Evolutionary conservation across 345 rosid species (phyloP).

Genomic region (Geranium brycei): DNA sequence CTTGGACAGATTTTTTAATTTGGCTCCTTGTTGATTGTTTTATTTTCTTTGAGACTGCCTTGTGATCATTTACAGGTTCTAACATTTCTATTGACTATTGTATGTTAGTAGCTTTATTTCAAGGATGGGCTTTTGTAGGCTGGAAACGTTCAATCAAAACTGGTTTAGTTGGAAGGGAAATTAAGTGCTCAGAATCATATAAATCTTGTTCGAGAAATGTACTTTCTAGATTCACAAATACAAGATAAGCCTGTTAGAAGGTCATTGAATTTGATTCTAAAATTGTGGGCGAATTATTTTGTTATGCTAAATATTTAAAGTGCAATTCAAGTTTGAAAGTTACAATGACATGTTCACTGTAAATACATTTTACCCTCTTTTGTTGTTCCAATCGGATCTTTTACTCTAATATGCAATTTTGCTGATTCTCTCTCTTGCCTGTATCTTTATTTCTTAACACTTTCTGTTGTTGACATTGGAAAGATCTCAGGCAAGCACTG

Average conservation of each 20-base stretch:
- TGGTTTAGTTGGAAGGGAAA: not conserved
- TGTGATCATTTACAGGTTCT: not conserved
- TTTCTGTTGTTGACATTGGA: conserved; percentile 13
- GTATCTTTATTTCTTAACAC: not conserved
- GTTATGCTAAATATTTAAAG: not conserved
- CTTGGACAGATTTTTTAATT: not conserved
- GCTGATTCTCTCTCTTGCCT: not conserved
- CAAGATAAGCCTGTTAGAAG: not conserved
- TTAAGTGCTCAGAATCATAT: not conserved
- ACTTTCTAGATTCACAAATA: not conserved
- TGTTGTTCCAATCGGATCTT: not conserved
- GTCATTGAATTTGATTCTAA: not conserved
- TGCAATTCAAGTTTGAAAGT: not conserved
- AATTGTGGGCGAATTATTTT: not conserved
- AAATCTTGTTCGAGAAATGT: not conserved
- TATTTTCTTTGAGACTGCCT: not conserved
- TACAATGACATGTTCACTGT: not conserved
- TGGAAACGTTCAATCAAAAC: not conserved
- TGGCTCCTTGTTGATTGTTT: not conserved
- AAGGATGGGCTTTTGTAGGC: not conserved
- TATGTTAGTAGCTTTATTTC: not conserved
- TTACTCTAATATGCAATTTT: not conserved
- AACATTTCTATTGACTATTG: not conserved
- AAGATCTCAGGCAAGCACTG: conserved; percentile 47
- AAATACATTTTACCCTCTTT: not conserved